These are phyloP conservation scores for Tuber microsphaerosporum DNA, from an alignment of 495 filamentous ascomycete genomes.

Conservation along the genomic window DNA sequence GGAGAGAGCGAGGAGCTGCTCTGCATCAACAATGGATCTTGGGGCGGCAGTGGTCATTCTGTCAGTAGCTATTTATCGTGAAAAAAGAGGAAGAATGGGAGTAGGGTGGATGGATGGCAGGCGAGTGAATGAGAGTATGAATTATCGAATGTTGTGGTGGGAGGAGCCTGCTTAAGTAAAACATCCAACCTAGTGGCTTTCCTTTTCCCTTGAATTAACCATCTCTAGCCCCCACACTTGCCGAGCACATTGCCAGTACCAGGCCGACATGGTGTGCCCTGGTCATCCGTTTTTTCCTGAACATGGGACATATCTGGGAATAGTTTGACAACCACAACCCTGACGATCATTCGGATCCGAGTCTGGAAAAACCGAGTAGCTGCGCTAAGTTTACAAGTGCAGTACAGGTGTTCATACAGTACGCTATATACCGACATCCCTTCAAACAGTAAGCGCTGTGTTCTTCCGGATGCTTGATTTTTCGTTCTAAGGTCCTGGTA, in stretches of 20 bases:
- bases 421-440: background rate
- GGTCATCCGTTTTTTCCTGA: background rate
- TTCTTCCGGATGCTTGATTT: background rate
- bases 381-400: background rate
- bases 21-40: slow-evolving; percentile 14
- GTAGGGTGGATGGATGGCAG: background rate
- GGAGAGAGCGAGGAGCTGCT: slow-evolving; percentile 11
- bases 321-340: background rate
- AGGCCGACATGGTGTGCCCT: background rate
- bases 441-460: background rate
- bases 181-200: background rate
- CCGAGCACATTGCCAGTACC: background rate
- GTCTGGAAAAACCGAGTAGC: background rate
- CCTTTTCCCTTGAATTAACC: background rate
- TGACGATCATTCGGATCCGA: slow-evolving; percentile 3
- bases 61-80: background rate
- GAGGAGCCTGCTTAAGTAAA: background rate
- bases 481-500: background rate
- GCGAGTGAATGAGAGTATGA: background rate
- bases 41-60: slow-evolving; percentile 5
- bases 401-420: background rate
- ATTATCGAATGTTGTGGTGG: background rate
- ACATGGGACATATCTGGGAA: background rate
- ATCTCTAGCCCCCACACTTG: background rate
- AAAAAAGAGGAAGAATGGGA: background rate